Percentiles rank a stretch among this genome's conserved stretches.
phyloP scores from a whole-genome alignment of 345 rosid species.

The Brassica napus region Da-Ae NC_063451.1:27987001-27987500 shows the following conservation, averaged over 20 bases:
- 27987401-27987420: not conserved
- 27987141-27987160: not conserved
- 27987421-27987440: not conserved
- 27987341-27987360: slow-evolving; percentile 4
- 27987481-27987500: not conserved
- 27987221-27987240: not conserved
- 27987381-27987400: slow-evolving; percentile 21
- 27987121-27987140: not conserved
- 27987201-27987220: not conserved
- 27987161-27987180: not conserved
- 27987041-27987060: not conserved
- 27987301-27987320: not conserved
- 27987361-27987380: not conserved
- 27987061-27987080: not conserved
- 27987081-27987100: not conserved
- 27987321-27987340: not conserved
- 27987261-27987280: not conserved
- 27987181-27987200: not conserved
- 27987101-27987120: not conserved
- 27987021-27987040: not conserved
- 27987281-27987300: slow-evolving; percentile 2
- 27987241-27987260: not conserved
- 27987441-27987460: slow-evolving; percentile 36
- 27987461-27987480: not conserved
- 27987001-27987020: not conserved